phyloP scores from a whole-genome alignment of 306 rosid genomes.

The Lithocarpus polystachyus region DNA sequence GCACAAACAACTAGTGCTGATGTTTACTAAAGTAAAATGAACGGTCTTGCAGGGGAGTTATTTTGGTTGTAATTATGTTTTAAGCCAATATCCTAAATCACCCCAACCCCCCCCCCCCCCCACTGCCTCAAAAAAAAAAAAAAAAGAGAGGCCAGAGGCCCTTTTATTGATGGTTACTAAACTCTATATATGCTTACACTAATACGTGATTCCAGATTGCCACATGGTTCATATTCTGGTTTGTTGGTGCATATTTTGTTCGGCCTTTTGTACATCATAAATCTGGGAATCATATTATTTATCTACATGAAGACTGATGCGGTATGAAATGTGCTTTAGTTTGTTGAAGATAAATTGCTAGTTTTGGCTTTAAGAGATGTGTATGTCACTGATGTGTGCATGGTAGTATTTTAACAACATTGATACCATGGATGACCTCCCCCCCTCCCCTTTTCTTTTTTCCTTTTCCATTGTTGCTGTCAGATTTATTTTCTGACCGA shows the following conservation, averaged over 20 bases:
- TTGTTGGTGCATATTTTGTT: slow-evolving; percentile 66
- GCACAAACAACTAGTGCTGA: neutral
- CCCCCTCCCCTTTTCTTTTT: too few relatives aligned
- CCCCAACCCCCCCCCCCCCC: too few relatives aligned
- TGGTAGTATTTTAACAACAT: neutral
- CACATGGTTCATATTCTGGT: neutral
- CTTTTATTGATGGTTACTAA: neutral
- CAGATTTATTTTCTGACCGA: too few relatives aligned
- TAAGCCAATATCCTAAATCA: neutral
- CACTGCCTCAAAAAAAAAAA: too few relatives aligned
- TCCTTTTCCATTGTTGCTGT: too few relatives aligned
- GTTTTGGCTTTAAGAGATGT: neutral
- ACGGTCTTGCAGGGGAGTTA: neutral
- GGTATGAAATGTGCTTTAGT: slow-evolving; percentile 38
- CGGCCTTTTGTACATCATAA: slow-evolving; percentile 65
- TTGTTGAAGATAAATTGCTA: neutral
- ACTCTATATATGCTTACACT: neutral
- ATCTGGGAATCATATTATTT: slow-evolving; percentile 62
- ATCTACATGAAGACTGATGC: slow-evolving; percentile 72
- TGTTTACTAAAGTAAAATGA: neutral
- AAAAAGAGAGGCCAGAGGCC: too few relatives aligned
- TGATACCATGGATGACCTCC: too few relatives aligned
- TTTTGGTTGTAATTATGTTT: neutral
- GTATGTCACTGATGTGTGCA: neutral
- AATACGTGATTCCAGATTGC: neutral